Base-by-base conservation (phyloP, 106 monocot species). In the Dendrobium huoshanense region DNA sequence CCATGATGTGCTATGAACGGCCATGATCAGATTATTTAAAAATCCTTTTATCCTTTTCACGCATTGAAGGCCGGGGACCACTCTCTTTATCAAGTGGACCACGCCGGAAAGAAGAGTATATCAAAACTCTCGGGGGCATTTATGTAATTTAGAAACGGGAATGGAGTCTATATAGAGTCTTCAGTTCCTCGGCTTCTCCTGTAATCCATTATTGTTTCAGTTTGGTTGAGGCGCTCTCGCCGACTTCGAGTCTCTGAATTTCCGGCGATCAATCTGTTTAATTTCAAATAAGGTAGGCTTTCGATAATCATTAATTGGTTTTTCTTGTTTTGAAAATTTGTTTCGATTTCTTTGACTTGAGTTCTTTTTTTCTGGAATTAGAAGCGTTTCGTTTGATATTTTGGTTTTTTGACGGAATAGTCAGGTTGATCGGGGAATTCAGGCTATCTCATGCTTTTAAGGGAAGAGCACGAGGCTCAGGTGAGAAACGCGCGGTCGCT, bases 381-480 rank as follows among this genome's bases (percentile, higher is more conserved):
- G 41, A 19, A 43, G 20, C 33, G 42, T 41, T 29, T 74, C 10
- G 51, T 51, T 13, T 51, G 51, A 51, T 51, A 15, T 51, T 13
- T 51, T 51, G 51, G 51, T 10, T 25, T 0, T 29, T 41, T 73
- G 73, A 73, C 41, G 41, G 41, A 73, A 19, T 41, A 41, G 1
- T 19, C 43, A 41, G 40, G 74, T n/a, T 17, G 41, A 43, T 4
- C 13, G 74, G 74, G 17, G 19, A 74, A 74, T 74, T 20, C 43
- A 29, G 74, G 20, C 33, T 54, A 7, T 16, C 41, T 81, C 9
- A 82, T 82, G 82, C 75, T 82, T 19, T 40, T 78, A 22, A 55
- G 65, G 77, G 72, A 78, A n/a, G 54, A 54, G 29, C 40, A 49
- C 72, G 82, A 51, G 51, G 77, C 77, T 72, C 82, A 70, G 67